Percentiles rank a stretch among this genome's conserved stretches.
These are phyloP conservation scores for Penicillium sp. DNA, from an alignment of 2,329 filamentous ascomycete species.

Conservation along the genomic window DNA sequence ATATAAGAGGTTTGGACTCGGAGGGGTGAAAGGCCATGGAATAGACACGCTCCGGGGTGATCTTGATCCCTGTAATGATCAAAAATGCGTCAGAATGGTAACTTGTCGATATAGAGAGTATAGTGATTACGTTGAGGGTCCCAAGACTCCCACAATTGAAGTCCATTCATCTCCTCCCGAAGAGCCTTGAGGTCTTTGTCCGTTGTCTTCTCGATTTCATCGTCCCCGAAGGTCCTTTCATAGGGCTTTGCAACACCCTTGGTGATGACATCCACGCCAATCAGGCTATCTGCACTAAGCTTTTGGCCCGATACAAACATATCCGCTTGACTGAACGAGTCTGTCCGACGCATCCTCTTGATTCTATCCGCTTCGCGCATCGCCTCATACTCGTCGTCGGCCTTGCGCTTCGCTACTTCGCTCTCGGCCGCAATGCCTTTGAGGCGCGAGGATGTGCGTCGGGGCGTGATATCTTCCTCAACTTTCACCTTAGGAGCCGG, in stretches of 20 bases:
- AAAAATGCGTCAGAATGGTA: background rate
- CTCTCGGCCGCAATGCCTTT: slow-evolving; percentile 65
- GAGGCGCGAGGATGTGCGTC: slow-evolving; percentile 62
- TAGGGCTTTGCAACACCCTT: slow-evolving; percentile 74
- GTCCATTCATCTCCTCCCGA: slow-evolving; percentile 70
- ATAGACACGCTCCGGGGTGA: slow-evolving; percentile 85
- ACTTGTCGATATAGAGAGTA: too few species aligned
- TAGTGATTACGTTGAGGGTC: slow-evolving; percentile 66
- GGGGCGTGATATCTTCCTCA: slow-evolving; percentile 56
- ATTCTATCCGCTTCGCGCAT: slow-evolving; percentile 58
- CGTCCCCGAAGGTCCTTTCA: slow-evolving; percentile 79
- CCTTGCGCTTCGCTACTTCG: slow-evolving; percentile 67
- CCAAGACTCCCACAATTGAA: slow-evolving; percentile 82
- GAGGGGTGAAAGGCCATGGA: slow-evolving; percentile 86
- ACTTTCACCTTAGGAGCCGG: slow-evolving; percentile 60
- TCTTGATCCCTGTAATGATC: slow-evolving; percentile 69
- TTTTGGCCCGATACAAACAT: slow-evolving; percentile 78
- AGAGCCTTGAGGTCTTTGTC: slow-evolving; percentile 73
- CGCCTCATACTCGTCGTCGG: slow-evolving; percentile 62
- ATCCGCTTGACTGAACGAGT: slow-evolving; percentile 70
- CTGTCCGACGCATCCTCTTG: slow-evolving; percentile 65
- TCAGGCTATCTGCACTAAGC: slow-evolving; percentile 65
- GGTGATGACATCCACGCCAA: slow-evolving; percentile 59
- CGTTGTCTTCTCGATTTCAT: slow-evolving; percentile 75
- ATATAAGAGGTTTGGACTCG: slow-evolving; percentile 79